Base-by-base conservation (phyloP, 2,329 filamentous ascomycete genomes). In the Fusarium irregulare region DNA sequence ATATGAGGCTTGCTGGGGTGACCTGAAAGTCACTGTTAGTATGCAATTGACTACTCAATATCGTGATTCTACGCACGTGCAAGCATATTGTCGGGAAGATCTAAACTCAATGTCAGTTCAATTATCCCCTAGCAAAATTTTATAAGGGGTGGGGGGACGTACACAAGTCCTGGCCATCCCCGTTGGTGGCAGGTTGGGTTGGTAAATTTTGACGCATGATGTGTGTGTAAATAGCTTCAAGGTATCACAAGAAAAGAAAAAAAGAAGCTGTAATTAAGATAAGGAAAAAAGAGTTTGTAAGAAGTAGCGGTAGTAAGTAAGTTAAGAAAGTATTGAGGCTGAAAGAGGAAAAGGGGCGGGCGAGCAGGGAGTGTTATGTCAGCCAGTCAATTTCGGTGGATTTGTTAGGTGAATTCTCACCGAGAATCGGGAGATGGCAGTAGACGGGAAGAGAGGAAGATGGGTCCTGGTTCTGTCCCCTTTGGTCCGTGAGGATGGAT, bases 1-100 rank as follows among this genome's bases (percentile, higher is more conserved):
- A 71, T 70, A 28, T 71, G 69, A 63, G 69, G 69, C 57, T 67
- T 71, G 40, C 69, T 40, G 30, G 69, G 69, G 51, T 71, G 69
- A 28, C 69, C 69, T 71, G n/a, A 18, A 40, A 28, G 18, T n/a
- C 14, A 27, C 27, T 16, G 44, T 72, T 44, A 71, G 65, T 50
- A 49, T n/a, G 20, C 28, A 49, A 12, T 44, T 28, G 3, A n/a
- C 4, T 23, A 27, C 13, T 25, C 27, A 46, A 21, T 40, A n/a
- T 25, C 45, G 16, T 42, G 41, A 27, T 16, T 53, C 46, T 21
- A 71, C 68, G 42, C 66, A 71, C 69, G 57, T 32, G 66, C 54
- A 27, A 71, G 69, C 69, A 71, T 71, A 10, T 64, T 72, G 45
- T 71, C 68, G 57, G 69, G 69, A 21, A 57, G 48, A 27, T 71